Evolutionary conservation across 2,329 filamentous ascomycete species (phyloP).

Genomic region (Cytospora schulzeri): DNA sequence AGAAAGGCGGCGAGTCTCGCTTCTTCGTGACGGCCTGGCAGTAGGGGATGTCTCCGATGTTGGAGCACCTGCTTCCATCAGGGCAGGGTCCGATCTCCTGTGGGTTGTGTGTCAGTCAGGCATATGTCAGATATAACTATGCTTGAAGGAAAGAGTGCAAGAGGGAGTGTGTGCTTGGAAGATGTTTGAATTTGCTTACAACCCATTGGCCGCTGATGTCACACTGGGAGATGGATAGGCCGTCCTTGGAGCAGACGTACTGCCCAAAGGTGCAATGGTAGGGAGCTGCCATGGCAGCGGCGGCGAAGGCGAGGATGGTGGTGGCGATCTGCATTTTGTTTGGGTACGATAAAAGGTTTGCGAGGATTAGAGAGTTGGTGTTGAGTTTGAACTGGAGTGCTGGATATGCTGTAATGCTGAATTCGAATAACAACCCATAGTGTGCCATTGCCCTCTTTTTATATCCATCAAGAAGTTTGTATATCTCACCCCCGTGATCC

Average conservation of each 20-base stretch:
- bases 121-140: no score
- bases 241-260: conserved; percentile 24
- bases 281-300: conserved; percentile 26
- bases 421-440: not conserved
- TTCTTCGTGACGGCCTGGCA: conserved; percentile 17
- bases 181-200: conserved; percentile 3
- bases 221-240: conserved; percentile 21
- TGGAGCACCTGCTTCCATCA: conserved; percentile 20
- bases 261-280: conserved; percentile 25
- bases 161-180: not conserved
- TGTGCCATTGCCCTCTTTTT: conserved; percentile 8
- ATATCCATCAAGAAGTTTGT: not conserved
- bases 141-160: not conserved
- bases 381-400: not conserved
- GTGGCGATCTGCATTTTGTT: conserved; percentile 28
- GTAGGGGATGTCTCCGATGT: conserved; percentile 23
- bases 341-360: not conserved
- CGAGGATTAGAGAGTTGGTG: not conserved
- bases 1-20: conserved; percentile 15
- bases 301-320: conserved; percentile 26
- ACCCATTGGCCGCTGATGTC: conserved; percentile 24
- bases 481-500: not conserved
- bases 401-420: not conserved
- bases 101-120: not conserved
- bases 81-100: conserved; percentile 26